phyloP scores from a whole-genome alignment of 2,329 filamentous ascomycete species.

The Diaporthe sp. region DNA sequence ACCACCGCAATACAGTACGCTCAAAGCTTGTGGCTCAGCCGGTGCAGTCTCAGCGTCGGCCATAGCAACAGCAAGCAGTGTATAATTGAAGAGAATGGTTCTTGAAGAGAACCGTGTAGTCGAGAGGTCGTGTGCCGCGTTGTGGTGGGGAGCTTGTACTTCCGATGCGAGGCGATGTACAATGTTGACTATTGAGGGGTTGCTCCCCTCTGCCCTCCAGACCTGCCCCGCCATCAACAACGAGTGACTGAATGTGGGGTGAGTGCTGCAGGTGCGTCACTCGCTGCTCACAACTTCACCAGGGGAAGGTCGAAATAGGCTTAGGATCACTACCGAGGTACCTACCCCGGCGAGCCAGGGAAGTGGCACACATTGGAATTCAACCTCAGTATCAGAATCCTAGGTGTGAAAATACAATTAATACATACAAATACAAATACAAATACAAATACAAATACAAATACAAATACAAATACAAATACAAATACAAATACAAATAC shows the following conservation, averaged over 20 bases:
- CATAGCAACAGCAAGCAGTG: constrained; percentile 55
- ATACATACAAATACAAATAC: too few relatives aligned
- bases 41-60: constrained; percentile 63
- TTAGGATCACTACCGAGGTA: background rate
- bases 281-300: background rate
- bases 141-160: constrained; percentile 16
- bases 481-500: too few relatives aligned
- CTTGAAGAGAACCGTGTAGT: background rate
- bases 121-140: constrained; percentile 10
- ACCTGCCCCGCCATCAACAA: constrained; percentile 16
- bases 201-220: background rate
- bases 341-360: too few relatives aligned
- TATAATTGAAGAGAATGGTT: constrained; percentile 6
- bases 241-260: constrained; percentile 2
- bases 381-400: too few relatives aligned
- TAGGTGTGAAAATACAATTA: too few relatives aligned
- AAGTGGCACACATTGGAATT: too few relatives aligned
- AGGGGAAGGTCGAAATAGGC: background rate
- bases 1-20: constrained; percentile 72
- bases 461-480: too few relatives aligned
- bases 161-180: background rate
- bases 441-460: too few relatives aligned
- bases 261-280: constrained; percentile 19
- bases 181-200: constrained; percentile 20
- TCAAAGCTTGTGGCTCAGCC: constrained; percentile 63